A percentile compares a stretch with the other conserved stretches of the same genome.
Evolutionary conservation across 495 filamentous ascomycete species (phyloP).

Genomic region (Talaromyces liani): DNA sequence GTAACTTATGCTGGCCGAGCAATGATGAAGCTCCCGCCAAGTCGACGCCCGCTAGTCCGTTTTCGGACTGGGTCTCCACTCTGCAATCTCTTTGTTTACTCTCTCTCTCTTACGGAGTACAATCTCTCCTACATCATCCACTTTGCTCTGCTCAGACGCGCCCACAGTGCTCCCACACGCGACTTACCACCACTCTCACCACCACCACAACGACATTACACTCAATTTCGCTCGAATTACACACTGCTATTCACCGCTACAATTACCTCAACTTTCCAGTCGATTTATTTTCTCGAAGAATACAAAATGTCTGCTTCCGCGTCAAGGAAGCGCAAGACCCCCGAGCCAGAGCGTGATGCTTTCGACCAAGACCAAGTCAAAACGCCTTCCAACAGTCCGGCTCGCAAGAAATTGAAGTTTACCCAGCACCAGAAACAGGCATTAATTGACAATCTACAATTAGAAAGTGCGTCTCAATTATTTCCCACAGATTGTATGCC

Average conservation of each 20-base stretch:
- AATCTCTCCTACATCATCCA: background rate
- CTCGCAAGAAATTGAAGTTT: constrained; percentile 56
- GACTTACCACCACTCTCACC: background rate
- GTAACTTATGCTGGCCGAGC: no score
- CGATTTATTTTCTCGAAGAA: constrained; percentile 21
- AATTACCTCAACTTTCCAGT: background rate
- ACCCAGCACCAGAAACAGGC: constrained; percentile 78
- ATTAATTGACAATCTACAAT: constrained; percentile 83
- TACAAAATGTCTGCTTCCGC: constrained; percentile 52
- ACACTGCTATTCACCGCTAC: background rate
- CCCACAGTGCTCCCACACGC: background rate
- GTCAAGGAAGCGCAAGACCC: constrained; percentile 55
- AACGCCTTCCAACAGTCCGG: constrained; percentile 50
- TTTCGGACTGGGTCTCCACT: background rate
- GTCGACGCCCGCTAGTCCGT: constrained; percentile 2
- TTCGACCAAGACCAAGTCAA: constrained; percentile 22
- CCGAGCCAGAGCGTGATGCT: constrained; percentile 31
- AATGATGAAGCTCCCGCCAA: background rate
- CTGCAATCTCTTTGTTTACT: constrained; percentile 7
- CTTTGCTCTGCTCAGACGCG: background rate
- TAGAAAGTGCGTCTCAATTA: constrained; percentile 59
- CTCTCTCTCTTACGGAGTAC: background rate
- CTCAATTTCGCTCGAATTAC: background rate
- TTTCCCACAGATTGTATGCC: background rate
- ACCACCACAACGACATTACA: background rate